A percentile compares a stretch with the other conserved stretches of the same genome.
These are phyloP conservation scores for Cercospora zeae-maydis DNA, from an alignment of 2,329 filamentous ascomycete genomes.

Conservation along the genomic window DNA sequence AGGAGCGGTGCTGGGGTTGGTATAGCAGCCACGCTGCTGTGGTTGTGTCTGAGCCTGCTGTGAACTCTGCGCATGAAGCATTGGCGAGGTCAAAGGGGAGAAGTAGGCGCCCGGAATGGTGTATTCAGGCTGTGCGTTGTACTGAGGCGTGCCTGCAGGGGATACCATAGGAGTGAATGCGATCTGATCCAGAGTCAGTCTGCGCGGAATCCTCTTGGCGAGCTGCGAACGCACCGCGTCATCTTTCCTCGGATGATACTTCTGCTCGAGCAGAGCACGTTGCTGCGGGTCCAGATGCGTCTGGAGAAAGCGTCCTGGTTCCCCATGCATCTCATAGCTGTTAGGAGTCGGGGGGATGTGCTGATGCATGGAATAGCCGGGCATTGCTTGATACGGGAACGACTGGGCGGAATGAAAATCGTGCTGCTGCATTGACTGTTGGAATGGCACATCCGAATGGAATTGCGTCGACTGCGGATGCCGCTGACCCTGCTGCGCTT, in stretches of 20 bases:
- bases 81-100: slow-evolving; percentile 77
- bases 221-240: slow-evolving; percentile 58
- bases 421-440: slow-evolving; percentile 27
- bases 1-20: slow-evolving; percentile 53
- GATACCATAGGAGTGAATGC: slow-evolving; percentile 74
- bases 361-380: slow-evolving; percentile 48
- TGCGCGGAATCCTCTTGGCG: slow-evolving; percentile 2
- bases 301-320: slow-evolving; percentile 55
- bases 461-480: slow-evolving; percentile 20
- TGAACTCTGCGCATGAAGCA: slow-evolving; percentile 66
- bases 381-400: slow-evolving; percentile 40
- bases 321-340: slow-evolving; percentile 69
- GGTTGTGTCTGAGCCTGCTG: slow-evolving; percentile 41
- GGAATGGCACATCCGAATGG: slow-evolving; percentile 26
- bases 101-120: slow-evolving; percentile 70
- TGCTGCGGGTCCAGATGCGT: slow-evolving; percentile 52
- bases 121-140: slow-evolving; percentile 55
- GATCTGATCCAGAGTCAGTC: slow-evolving; percentile 24
- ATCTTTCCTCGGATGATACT: slow-evolving; percentile 64
- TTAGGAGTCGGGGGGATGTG: slow-evolving; percentile 74
- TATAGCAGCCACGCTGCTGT: slow-evolving; percentile 40
- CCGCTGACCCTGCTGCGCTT: slow-evolving; percentile 18
- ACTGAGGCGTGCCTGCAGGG: slow-evolving; percentile 77
- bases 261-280: slow-evolving; percentile 61
- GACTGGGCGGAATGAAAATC: slow-evolving; percentile 31